Evolutionary conservation across 257 asterid genomes (phyloP).

Genomic region (Buddleja alternifolia): DNA sequence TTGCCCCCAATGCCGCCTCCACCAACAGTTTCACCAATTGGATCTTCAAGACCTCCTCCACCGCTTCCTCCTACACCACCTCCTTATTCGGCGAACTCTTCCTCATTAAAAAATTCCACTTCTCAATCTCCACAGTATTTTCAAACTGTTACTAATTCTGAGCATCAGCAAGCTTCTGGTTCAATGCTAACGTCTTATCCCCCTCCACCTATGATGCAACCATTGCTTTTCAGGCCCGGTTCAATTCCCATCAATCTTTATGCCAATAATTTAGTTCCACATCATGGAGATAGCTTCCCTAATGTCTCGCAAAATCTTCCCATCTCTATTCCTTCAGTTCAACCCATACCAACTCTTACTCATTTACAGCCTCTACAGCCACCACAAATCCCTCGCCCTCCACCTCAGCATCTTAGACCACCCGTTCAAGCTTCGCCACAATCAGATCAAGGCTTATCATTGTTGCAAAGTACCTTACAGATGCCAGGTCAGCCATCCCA

Average conservation of each 20-base stretch:
- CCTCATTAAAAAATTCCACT: conserved; percentile 46
- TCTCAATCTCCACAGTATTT: conserved; percentile 59
- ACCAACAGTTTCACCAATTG: conserved; percentile 46
- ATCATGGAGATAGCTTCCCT: conserved; percentile 60
- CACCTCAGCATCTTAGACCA: conserved; percentile 80
- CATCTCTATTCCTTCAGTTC: conserved; percentile 51
- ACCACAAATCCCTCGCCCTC: conserved; percentile 87
- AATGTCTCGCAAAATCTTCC: conserved; percentile 58
- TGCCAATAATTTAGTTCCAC: conserved; percentile 58
- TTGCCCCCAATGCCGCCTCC: conserved; percentile 74
- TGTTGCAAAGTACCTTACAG: conserved; percentile 55
- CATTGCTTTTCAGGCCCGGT: conserved; percentile 57
- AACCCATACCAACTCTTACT: conserved; percentile 52
- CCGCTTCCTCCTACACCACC: conserved; percentile 91
- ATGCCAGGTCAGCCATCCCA: conserved; percentile 42
- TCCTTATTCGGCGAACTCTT: conserved; percentile 62
- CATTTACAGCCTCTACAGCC: conserved; percentile 93
- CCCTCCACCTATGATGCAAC: conserved; percentile 57
- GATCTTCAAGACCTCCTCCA: conserved; percentile 69
- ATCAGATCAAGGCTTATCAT: conserved; percentile 66
- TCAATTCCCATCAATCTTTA: conserved; percentile 56
- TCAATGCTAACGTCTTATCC: conserved; percentile 55
- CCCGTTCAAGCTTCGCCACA: conserved; percentile 69
- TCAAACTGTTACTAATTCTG: conserved; percentile 52
- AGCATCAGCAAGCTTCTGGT: conserved; percentile 57